phyloP scores from a whole-genome alignment of 805 yeast genomes.

The Candida andamanensis region DNA sequence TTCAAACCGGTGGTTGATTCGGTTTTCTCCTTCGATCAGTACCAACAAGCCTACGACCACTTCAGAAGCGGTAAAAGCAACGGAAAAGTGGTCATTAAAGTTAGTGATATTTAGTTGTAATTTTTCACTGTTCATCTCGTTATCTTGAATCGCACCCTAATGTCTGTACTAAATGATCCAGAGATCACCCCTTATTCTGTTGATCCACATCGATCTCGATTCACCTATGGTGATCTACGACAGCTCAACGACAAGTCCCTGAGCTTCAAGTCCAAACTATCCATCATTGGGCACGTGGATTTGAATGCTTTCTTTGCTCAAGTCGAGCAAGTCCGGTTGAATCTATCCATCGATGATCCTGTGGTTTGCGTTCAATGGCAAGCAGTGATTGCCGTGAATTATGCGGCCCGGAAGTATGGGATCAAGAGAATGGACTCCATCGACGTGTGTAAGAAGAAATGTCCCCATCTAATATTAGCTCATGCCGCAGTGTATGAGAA shows the following conservation, averaged over 20 bases:
- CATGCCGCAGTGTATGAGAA: conserved; percentile 92
- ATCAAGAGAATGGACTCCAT: conserved; percentile 73
- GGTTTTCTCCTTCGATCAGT: conserved; percentile 45
- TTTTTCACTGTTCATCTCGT: too few species aligned
- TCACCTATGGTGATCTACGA: conserved; percentile 44
- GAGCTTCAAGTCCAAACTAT: conserved; percentile 60
- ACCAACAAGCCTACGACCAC: conserved; percentile 44
- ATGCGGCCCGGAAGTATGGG: conserved; percentile 84
- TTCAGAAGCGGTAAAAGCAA: conserved; percentile 45
- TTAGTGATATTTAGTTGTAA: conserved; percentile 6
- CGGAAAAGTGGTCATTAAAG: conserved; percentile 61
- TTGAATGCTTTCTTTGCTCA: conserved; percentile 96
- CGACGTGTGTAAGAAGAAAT: conserved; percentile 62
- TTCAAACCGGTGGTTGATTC: conserved; percentile 50
- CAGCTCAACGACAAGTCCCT: conserved; percentile 41
- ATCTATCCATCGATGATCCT: conserved; percentile 63
- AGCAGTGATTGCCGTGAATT: conserved; percentile 82
- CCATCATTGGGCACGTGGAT: conserved; percentile 83
- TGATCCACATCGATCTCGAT: conserved; percentile 28
- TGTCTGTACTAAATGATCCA: conserved; percentile 7
- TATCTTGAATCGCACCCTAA: too few species aligned
- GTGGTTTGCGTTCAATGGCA: conserved; percentile 95
- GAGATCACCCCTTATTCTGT: conserved; percentile 4
- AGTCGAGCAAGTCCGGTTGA: conserved; percentile 75
- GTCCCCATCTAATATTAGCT: conserved; percentile 71